phyloP scores from a whole-genome alignment of 1,284 basidiomycete genomes.

The Trichosporon faecale region DNA sequence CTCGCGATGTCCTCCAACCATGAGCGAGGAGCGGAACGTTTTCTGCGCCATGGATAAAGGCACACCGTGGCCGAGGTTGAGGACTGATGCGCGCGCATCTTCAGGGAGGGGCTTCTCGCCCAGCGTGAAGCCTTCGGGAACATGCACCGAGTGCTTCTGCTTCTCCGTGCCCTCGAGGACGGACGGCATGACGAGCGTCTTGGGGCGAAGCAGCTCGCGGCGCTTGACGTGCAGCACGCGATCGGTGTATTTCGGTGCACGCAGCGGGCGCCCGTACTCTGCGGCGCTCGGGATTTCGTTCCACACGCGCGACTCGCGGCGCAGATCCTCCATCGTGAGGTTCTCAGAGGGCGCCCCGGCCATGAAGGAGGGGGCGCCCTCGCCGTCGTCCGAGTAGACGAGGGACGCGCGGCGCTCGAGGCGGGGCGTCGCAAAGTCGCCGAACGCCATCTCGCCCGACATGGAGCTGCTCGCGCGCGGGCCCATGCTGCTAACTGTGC shows the following conservation, averaged over 20 bases:
- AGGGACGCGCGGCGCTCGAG: conserved; percentile 1
- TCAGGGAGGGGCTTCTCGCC: conserved; percentile 49
- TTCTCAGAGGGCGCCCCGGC: neutral
- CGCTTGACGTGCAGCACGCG: conserved; percentile 25
- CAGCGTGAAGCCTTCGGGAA: conserved; percentile 40
- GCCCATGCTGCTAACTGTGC: neutral
- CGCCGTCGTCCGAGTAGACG: neutral
- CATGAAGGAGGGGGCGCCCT: neutral
- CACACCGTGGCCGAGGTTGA: conserved; percentile 32
- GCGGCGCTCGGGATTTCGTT: conserved; percentile 39
- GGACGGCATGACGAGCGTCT: conserved; percentile 48
- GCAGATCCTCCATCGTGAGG: neutral
- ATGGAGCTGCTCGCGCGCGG: neutral
- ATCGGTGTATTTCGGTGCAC: conserved; percentile 32
- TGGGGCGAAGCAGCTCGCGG: conserved; percentile 41
- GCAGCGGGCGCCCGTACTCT: conserved; percentile 41
- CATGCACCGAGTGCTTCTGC: conserved; percentile 21
- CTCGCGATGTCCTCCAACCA: conserved; percentile 37
- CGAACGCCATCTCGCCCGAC: neutral
- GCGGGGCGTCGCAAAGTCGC: neutral
- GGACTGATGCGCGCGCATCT: conserved; percentile 38
- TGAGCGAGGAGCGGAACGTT: conserved; percentile 43
- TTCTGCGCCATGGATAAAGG: conserved; percentile 38
- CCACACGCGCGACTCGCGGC: conserved; percentile 6
- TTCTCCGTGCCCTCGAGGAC: conserved; percentile 29